Evolutionary conservation across 306 rosid genomes (phyloP).

Genomic region (apple (Malus domestica)): ASM211411v1 NC_041796.1:25649501-25650000

Average conservation of each 20-base stretch:
- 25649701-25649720: constrained; percentile 56
- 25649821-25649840: not conserved
- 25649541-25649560: not conserved
- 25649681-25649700: constrained; percentile 45
- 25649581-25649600: not conserved
- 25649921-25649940: not conserved
- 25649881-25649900: not conserved
- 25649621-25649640: not conserved
- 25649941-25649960: not conserved
- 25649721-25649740: constrained; percentile 51
- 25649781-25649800: constrained; percentile 69
- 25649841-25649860: constrained; percentile 5
- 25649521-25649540: not conserved
- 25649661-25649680: not conserved
- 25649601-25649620: not conserved
- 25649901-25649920: not conserved
- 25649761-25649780: constrained; percentile 58
- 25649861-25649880: not conserved
- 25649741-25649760: constrained; percentile 52
- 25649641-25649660: not conserved
- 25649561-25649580: not conserved
- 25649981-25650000: not conserved
- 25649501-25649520: not conserved
- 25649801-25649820: constrained; percentile 30
- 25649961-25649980: not conserved